Conservation (phyloP, 495 filamentous ascomycete genomes). For the Daldinia decipiens region DNA sequence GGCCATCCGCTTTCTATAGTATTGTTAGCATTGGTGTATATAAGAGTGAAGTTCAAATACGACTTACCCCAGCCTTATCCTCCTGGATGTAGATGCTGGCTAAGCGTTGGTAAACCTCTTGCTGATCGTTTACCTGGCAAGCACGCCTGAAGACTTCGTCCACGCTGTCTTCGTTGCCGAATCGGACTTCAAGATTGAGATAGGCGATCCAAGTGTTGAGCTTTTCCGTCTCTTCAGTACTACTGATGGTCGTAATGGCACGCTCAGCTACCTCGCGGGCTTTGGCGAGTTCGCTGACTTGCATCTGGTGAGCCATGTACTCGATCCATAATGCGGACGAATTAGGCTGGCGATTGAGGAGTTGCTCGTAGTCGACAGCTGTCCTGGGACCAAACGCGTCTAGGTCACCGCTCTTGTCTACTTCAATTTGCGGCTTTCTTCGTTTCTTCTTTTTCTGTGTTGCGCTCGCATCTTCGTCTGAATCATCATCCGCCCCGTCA, state of each 20-base stretch:
- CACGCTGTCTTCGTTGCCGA: constrained; percentile 84
- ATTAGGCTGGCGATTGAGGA: constrained; percentile 90
- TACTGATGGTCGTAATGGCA: constrained; percentile 87
- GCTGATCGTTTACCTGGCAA: constrained; percentile 91
- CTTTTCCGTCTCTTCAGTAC: constrained; percentile 87
- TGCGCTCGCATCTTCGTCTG: constrained; percentile 59
- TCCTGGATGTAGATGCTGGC: constrained; percentile 95
- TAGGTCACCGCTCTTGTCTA: constrained; percentile 88
- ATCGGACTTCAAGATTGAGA: constrained; percentile 92
- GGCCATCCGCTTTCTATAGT: constrained; percentile 82
- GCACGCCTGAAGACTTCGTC: constrained; percentile 91
- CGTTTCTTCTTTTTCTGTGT: constrained; percentile 81
- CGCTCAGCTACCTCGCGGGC: constrained; percentile 89
- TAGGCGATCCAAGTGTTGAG: constrained; percentile 93
- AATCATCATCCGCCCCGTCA: constrained; percentile 55
- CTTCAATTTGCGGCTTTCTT: constrained; percentile 79
- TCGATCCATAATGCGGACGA: constrained; percentile 89
- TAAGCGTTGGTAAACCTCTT: constrained; percentile 88
- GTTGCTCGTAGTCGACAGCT: constrained; percentile 88
- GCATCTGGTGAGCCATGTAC: constrained; percentile 97
- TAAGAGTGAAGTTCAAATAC: neutral
- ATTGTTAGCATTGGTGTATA: constrained; percentile 34
- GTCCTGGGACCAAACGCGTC: constrained; percentile 92
- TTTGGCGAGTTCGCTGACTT: constrained; percentile 84
- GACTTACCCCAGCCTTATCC: constrained; percentile 75